phyloP scores from a whole-genome alignment of 768 basidiomycete species.

The Psilocybe tampanensis region DNA sequence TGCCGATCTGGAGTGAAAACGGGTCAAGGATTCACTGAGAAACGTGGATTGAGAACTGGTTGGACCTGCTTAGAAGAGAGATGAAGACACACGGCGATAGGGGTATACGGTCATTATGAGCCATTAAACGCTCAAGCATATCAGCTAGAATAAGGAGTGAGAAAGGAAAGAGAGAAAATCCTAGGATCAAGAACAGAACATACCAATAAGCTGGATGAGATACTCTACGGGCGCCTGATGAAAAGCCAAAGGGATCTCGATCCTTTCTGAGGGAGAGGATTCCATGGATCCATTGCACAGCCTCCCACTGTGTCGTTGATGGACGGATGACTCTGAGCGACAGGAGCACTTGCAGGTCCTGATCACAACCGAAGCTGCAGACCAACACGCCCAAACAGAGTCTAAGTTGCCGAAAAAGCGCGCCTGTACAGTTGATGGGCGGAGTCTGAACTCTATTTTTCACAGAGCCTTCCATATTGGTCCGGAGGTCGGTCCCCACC shows the following conservation, averaged over 20 bases:
- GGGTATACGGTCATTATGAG: slow-evolving; percentile 95
- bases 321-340: slow-evolving; percentile 8
- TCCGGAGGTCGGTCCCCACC: slow-evolving; percentile 14
- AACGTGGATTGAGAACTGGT: slow-evolving; percentile 16
- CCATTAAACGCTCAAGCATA: slow-evolving; percentile 94
- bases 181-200: background rate
- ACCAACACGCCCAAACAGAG: slow-evolving; percentile 40
- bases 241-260: slow-evolving; percentile 82
- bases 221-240: slow-evolving; percentile 82
- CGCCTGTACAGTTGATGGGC: slow-evolving; percentile 65
- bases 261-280: slow-evolving; percentile 64
- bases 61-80: slow-evolving; percentile 13
- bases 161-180: slow-evolving; percentile 10
- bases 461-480: slow-evolving; percentile 8
- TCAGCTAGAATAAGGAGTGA: slow-evolving; percentile 58
- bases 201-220: slow-evolving; percentile 89
- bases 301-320: slow-evolving; percentile 27
- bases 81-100: slow-evolving; percentile 69
- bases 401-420: background rate
- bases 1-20: slow-evolving; percentile 93
- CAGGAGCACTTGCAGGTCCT: no score
- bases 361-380: slow-evolving; percentile 26
- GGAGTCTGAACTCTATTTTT: slow-evolving; percentile 57
- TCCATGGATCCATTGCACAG: slow-evolving; percentile 86
- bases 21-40: slow-evolving; percentile 82